Evolutionary conservation across 495 filamentous ascomycete genomes (phyloP), one percentile per base, ranked within the genome.

Genomic region (Aspergillus cavernicola): DNA sequence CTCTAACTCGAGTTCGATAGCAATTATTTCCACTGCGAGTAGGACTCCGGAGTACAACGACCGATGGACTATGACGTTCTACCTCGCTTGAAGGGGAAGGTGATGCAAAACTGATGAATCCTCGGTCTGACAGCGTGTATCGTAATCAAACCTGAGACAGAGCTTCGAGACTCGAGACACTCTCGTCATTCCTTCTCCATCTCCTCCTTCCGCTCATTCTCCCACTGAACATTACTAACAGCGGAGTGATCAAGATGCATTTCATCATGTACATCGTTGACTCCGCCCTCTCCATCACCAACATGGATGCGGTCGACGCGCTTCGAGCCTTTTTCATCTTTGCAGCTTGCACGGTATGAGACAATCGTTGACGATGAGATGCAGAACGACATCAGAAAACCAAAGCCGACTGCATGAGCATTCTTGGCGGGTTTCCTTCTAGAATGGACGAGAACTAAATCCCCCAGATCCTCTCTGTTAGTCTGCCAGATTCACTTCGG

Each of bases 391-490:
- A 32, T 32, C 7, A 19, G 26, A 13, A 31, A 18, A 19, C 15
- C 10, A 19, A 28, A 28, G 9, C 23, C 26, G 19, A 19, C 46
- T 50, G 46, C 33, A 50, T 49, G 18, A 19, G 35, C 33, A 26
- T 37, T 33, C 22, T 38, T 16, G 50, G 23, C 15, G 7, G 26
- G 9, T 28, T 48, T 37, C 46, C 38, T 55, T 53, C 50, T 58
- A 43, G 52, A 59, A 49, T 47, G 49, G 38, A 55, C 58, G 59
- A 61, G 24, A 54, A 58, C 50, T 57, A 56, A 59, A 51, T 54
- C 56, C 46, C 35, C 36, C 66, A 85, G 82, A 74, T 81, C n/a
- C 54, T 85, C 20, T 63, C 80, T 22, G 66, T 81, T 42, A 75
- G 71, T 60, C 63, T 75, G 52, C 61, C 77, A n/a, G 70, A 78